Conservation (phyloP, 208 protist genomes). For the Acanthamoeba divionensis region DNA sequence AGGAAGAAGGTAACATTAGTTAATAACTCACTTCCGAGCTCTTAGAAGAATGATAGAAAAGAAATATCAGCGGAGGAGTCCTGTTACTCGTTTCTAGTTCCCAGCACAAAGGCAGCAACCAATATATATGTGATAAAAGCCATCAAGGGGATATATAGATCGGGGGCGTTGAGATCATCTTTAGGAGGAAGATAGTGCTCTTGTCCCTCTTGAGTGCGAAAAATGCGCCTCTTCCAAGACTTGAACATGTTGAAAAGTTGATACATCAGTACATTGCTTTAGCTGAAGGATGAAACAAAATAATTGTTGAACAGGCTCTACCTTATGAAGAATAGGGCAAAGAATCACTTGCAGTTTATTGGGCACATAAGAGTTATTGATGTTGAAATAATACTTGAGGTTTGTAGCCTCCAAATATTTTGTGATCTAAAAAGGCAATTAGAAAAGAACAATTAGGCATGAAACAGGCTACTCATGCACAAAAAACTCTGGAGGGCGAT, state of each 20-base stretch:
- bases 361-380: conserved; percentile 80
- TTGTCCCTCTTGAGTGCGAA: not conserved
- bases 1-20: not conserved
- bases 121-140: conserved; percentile 85
- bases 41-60: not conserved
- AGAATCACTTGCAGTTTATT: conserved; percentile 78
- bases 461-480: not conserved
- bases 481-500: not conserved
- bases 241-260: not conserved
- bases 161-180: conserved; percentile 82
- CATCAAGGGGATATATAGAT: conserved; percentile 86
- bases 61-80: not conserved
- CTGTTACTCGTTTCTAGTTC: conserved; percentile 37
- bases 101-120: conserved; percentile 61
- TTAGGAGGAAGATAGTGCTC: conserved; percentile 33
- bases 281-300: not conserved
- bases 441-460: not conserved
- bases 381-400: conserved; percentile 76
- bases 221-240: conserved; percentile 37
- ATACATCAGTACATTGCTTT: not conserved
- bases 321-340: conserved; percentile 74
- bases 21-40: not conserved
- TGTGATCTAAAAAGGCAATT: not conserved
- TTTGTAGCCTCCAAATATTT: conserved; percentile 41
- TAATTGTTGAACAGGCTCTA: not conserved